Base-by-base conservation (phyloP, 1,284 basidiomycete genomes). In the Ceratobasidium sp. region DNA sequence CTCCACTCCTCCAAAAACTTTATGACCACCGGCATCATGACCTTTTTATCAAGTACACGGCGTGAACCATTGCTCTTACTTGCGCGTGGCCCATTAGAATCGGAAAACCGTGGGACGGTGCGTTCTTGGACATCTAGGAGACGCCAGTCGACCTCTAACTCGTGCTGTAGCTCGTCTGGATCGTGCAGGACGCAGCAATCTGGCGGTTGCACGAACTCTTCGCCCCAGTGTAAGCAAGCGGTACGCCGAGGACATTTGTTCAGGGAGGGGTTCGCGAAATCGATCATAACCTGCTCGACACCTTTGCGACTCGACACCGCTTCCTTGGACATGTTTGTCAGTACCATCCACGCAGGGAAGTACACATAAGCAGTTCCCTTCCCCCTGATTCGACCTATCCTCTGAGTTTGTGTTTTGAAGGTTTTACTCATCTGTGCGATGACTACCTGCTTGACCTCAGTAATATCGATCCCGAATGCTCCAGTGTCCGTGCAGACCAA, bases 341-440 rank as follows among this genome's bases (percentile, higher is more conserved):
- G 14, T 2, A 11, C 32, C 32, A 35, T 35, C 54, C 54, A 57
- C 13, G 23, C 23, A 1, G 32, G 26, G 4, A 2, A 57, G 30
- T 57, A 57, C 4, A 57, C 1, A 26, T 1, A 32, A 5, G 54
- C 26, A 2, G 32, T 57, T 3, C 57, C 57, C 7, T 38, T 23
- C 14, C 5, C 18, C 21, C 57, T 28, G 1, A 58, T 38, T 18
- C 57, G 7, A 13, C 57, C 57, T 6, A 35, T 16, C 4, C 38
- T 13, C 38, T 58, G 57, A 58, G 32, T 21, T 16, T 38, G 57
- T 18, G 57, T 58, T 35, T 58, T 43, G 57, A 38, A 58, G 5
- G 57, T 58, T 26, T 58, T 21, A 35, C 38, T 43, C 4, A 43
- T 1, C 32, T 43, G 32, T 7, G 30, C 57, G 23, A 58, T 21